Conservation (phyloP, 2,329 filamentous ascomycete genomes). For the Remersonia thermophila region DNA sequence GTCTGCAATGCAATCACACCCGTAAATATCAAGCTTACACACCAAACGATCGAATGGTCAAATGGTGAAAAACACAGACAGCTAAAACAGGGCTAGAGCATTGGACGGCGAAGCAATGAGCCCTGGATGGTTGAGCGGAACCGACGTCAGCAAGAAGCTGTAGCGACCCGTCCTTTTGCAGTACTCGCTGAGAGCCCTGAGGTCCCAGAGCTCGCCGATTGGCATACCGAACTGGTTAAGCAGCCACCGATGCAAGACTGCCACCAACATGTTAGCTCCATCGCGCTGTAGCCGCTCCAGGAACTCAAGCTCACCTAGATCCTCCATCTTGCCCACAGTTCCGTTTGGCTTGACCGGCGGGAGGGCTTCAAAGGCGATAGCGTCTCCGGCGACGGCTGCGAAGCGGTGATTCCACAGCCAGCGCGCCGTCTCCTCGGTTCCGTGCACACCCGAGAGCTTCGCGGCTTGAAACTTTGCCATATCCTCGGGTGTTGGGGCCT, state of each 20-base stretch:
- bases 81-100: slow-evolving; percentile 33
- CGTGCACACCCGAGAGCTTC: slow-evolving; percentile 30
- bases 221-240: slow-evolving; percentile 40
- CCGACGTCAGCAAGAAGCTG: slow-evolving; percentile 50
- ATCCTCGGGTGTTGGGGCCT: slow-evolving; percentile 28
- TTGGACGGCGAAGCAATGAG: slow-evolving; percentile 37
- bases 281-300: too few species aligned
- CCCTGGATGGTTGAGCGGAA: slow-evolving; percentile 45
- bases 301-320: too few species aligned
- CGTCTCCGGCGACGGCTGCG: slow-evolving; percentile 51
- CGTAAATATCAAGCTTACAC: too few species aligned
- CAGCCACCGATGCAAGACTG: slow-evolving; percentile 36
- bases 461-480: slow-evolving; percentile 22
- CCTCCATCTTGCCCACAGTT: slow-evolving; percentile 19
- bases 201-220: slow-evolving; percentile 43
- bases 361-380: slow-evolving; percentile 51
- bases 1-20: too few species aligned
- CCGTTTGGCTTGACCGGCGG: slow-evolving; percentile 38
- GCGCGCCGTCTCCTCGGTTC: slow-evolving; percentile 38
- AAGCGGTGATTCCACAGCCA: slow-evolving; percentile 63
- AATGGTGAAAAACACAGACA: background rate
- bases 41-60: too few species aligned
- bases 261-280: slow-evolving; percentile 19
- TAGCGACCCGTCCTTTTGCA: slow-evolving; percentile 42
- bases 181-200: slow-evolving; percentile 39